Evolutionary conservation across 352 stramenopile species (phyloP).

Genomic region (Phytophthora cactorum): DNA sequence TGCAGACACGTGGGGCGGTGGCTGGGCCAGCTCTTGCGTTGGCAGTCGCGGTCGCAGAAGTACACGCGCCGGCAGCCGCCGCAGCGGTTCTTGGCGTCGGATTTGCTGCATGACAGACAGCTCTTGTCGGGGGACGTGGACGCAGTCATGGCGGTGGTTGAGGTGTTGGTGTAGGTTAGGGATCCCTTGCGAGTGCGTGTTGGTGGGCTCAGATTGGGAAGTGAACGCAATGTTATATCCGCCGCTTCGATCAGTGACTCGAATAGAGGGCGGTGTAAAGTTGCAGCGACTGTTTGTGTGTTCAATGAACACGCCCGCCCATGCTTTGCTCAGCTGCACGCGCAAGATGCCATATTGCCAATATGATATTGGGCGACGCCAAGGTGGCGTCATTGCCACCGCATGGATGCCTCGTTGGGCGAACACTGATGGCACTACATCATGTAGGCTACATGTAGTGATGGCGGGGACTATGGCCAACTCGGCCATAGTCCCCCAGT

Average conservation of each 20-base stretch:
- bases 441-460: too few species aligned
- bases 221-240: conserved; percentile 13
- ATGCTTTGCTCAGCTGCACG: neutral
- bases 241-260: conserved; percentile 13
- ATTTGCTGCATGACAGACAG: conserved; percentile 55
- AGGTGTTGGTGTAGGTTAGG: neutral
- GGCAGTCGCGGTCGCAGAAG: conserved; percentile 83
- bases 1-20: conserved; percentile 59
- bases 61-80: conserved; percentile 72
- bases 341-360: too few species aligned
- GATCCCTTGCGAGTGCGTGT: conserved; percentile 4
- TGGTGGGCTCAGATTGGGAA: conserved; percentile 31
- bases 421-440: too few species aligned
- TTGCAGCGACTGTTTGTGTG: conserved; percentile 2
- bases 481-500: too few species aligned
- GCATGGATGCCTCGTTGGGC: too few species aligned
- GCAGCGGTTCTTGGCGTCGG: conserved; percentile 71
- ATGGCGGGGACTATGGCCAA: too few species aligned
- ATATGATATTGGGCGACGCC: too few species aligned
- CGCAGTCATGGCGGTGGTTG: conserved; percentile 11
- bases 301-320: neutral
- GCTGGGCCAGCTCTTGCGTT: conserved; percentile 62
- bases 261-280: conserved; percentile 18
- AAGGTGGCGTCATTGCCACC: too few species aligned
- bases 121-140: conserved; percentile 11